phyloP scores from a whole-genome alignment of 768 basidiomycete genomes.

The Lentinula edodes region DNA sequence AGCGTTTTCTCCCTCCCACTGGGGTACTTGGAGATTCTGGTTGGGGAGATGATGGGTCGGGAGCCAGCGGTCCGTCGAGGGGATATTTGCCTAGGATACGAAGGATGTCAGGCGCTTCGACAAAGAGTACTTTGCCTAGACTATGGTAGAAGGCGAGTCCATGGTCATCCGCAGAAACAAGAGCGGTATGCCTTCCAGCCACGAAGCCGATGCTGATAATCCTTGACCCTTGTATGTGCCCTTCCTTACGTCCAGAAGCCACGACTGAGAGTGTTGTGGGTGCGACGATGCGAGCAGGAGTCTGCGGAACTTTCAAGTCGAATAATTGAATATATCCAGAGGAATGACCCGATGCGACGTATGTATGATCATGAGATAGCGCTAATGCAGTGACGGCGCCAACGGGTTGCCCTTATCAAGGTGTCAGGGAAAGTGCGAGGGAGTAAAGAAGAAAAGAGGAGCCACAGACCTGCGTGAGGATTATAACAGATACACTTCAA shows the following conservation, averaged over 20 bases:
- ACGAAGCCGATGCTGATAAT: constrained; percentile 85
- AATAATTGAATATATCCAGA: constrained; percentile 84
- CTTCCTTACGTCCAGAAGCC: constrained; percentile 74
- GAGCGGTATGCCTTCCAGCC: constrained; percentile 86
- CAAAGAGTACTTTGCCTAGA: constrained; percentile 88
- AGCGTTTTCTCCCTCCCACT: constrained; percentile 33
- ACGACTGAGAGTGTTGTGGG: constrained; percentile 69
- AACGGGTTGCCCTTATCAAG: constrained; percentile 48
- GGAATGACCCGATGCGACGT: constrained; percentile 82
- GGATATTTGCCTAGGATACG: constrained; percentile 92
- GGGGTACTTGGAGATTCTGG: constrained; percentile 13
- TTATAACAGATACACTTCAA: constrained; percentile 75
- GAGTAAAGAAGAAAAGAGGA: background rate
- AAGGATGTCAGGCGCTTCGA: constrained; percentile 91
- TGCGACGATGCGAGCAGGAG: constrained; percentile 61
- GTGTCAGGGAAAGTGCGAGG: constrained; percentile 8
- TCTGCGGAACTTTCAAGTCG: constrained; percentile 65
- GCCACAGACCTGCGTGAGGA: constrained; percentile 50
- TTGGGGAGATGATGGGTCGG: constrained; percentile 9
- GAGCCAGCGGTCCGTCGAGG: constrained; percentile 29
- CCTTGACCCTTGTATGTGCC: constrained; percentile 74
- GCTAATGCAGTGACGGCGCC: constrained; percentile 87
- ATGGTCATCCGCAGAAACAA: constrained; percentile 84
- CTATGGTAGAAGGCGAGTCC: constrained; percentile 96
- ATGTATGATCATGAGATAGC: constrained; percentile 91